Base-by-base conservation (phyloP, 1,284 basidiomycete genomes). In the Rhodotorula glutinis region DNA sequence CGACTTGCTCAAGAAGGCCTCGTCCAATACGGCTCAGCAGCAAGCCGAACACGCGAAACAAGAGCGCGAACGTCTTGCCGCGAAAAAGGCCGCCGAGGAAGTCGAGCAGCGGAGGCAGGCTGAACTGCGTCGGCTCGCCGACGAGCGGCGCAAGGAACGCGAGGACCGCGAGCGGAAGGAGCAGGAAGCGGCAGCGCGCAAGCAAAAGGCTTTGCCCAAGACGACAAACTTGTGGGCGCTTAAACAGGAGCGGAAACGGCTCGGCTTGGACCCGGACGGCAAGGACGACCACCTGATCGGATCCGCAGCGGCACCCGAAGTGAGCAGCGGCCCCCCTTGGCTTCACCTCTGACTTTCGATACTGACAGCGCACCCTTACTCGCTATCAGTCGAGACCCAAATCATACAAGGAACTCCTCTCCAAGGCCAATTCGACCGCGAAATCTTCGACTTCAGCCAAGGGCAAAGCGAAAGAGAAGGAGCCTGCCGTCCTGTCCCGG, bases 211-310 rank as follows among this genome's bases (percentile, higher is more conserved):
- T 10, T 13, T 73, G n/a, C 71, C 71, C 4, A 67, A 66, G 66
- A 73, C 71, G 44, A 63, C 29, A 27, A 73, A 73, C 54, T 33
- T 68, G 25, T 70, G 58, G 38, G 53, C 40, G 49, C 55, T 73
- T 43, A 73, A 68, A 52, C 56, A 68, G 62, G 71, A 73, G 52
- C 41, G 71, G 49, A 63, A 65, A 43, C 67, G 66, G 57, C 54
- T 66, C 1, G 71, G 71, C 8, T 40, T 73, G 51, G 62, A 73
- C 38, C 69, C 69, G 43, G 62, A 71, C 43, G 71, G 71, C 23
- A 73, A 58, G 40, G 69, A 73, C 29, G 71, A 73, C 54, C 65
- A 63, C 25, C 41, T 61, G n/a, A 33, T 60, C 17, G 41, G 54
- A 21, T 51, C 40, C 25, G 40, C 43, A 23, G 43, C 33, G 33